Evolutionary conservation across 306 rosid species (phyloP).

Genomic region (Acacia acuminata): DNA sequence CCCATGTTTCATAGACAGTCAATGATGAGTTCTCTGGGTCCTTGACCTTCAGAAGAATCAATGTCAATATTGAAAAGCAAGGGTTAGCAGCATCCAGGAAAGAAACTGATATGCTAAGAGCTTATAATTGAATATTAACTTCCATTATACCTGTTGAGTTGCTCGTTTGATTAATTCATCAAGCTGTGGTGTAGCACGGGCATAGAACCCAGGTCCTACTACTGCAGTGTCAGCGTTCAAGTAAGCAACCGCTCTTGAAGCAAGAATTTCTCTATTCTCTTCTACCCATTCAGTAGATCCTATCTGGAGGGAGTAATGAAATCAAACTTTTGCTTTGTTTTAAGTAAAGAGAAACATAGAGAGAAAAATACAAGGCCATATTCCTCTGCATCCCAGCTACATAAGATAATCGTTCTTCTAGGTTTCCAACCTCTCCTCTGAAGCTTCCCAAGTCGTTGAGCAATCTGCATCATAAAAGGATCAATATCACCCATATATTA

Average conservation of each 20-base stretch:
- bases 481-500: too few relatives aligned
- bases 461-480: neutral
- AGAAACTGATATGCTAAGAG: neutral
- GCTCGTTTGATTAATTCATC: neutral
- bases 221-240: neutral
- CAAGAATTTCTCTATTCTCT: neutral
- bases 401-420: neutral
- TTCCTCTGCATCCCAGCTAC: slow-evolving; percentile 1
- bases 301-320: neutral
- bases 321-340: neutral
- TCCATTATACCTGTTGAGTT: neutral
- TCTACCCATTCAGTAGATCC: neutral
- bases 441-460: neutral
- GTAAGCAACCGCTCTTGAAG: neutral
- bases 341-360: neutral
- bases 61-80: neutral
- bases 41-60: neutral
- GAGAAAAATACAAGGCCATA: neutral
- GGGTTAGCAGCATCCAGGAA: neutral
- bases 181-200: neutral
- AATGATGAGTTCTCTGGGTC: neutral
- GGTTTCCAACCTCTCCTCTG: neutral
- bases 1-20: neutral
- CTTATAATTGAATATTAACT: neutral
- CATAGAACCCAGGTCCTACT: neutral